These are phyloP conservation scores for Diplodia sapinea DNA, from an alignment of 2,329 filamentous ascomycete genomes.

Conservation along the genomic window DNA sequence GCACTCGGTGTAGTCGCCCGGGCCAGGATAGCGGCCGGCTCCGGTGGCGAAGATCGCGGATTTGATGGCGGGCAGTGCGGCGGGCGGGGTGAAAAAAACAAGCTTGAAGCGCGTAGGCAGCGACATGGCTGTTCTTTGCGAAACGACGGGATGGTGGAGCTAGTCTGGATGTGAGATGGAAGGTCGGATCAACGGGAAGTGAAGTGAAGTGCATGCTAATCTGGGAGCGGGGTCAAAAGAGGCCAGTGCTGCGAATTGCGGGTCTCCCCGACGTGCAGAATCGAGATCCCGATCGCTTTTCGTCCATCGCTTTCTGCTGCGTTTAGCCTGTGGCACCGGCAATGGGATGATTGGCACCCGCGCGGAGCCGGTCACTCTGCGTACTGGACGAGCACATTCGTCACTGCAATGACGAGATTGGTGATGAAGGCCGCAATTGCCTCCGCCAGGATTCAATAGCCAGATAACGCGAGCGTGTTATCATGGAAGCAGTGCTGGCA, in stretches of 20 bases:
- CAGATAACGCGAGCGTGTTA: neutral
- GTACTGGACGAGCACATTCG: neutral
- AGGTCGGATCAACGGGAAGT: slow-evolving; percentile 1
- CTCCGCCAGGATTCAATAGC: neutral
- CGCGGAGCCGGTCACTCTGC: neutral
- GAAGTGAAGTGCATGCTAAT: neutral
- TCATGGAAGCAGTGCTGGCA: neutral
- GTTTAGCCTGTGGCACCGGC: neutral
- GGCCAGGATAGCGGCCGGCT: slow-evolving; percentile 51
- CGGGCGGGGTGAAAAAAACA: slow-evolving; percentile 52
- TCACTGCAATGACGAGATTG: neutral
- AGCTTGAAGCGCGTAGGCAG: slow-evolving; percentile 48
- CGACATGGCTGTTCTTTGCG: slow-evolving; percentile 20
- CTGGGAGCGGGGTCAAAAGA: neutral
- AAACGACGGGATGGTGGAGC: neutral
- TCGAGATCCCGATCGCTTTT: slow-evolving; percentile 13
- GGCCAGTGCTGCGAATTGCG: slow-evolving; percentile 10
- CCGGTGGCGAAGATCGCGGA: slow-evolving; percentile 54
- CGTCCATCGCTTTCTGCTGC: neutral
- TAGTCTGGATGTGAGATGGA: neutral
- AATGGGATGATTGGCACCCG: neutral
- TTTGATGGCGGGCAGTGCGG: slow-evolving; percentile 49
- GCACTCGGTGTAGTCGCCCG: slow-evolving; percentile 52
- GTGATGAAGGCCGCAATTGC: neutral
- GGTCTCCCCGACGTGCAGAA: slow-evolving; percentile 17